Percentiles rank a stretch among this genome's conserved stretches.
Evolutionary conservation across 129 eudicot genomes (phyloP).

Genomic region (Cynara cardunculus): DNA sequence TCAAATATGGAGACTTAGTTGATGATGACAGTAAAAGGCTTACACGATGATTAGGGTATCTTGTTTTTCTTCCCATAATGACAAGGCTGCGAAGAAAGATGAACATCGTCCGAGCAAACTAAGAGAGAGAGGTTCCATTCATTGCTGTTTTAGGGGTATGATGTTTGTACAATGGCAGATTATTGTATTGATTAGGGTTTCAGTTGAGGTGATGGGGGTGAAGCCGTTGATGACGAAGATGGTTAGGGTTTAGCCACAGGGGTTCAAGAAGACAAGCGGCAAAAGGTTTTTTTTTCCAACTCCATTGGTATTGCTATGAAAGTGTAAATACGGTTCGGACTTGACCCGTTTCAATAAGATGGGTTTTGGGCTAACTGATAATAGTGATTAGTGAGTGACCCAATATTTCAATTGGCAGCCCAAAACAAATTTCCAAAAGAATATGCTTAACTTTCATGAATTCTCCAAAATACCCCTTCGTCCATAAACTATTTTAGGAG

Average conservation of each 20-base stretch:
- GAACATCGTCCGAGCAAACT: slow-evolving; percentile 50
- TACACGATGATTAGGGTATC: slow-evolving; percentile 41
- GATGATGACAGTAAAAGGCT: slow-evolving; percentile 33
- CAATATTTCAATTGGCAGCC: background rate
- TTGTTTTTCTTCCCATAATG: slow-evolving; percentile 42
- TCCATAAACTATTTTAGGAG: too few relatives aligned
- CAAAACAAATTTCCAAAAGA: background rate
- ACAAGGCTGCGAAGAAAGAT: slow-evolving; percentile 47
- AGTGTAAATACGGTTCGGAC: slow-evolving; percentile 19
- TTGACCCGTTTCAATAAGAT: slow-evolving; percentile 6
- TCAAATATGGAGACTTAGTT: background rate
- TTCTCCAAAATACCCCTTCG: background rate
- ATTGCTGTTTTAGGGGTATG: slow-evolving; percentile 4
- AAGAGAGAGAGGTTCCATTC: slow-evolving; percentile 26
- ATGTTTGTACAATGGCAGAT: background rate
- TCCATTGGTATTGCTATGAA: background rate
- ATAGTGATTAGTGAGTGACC: too few relatives aligned
- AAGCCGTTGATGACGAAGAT: background rate
- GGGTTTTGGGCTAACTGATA: slow-evolving; percentile 5
- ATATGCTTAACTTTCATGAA: background rate
- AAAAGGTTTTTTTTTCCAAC: slow-evolving; percentile 15
- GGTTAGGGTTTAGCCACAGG: slow-evolving; percentile 43
- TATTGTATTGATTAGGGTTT: slow-evolving; percentile 9
- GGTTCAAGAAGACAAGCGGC: slow-evolving; percentile 50
- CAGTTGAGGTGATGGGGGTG: slow-evolving; percentile 1